phyloP scores from a whole-genome alignment of 2,329 filamentous ascomycete species.

The Didymella segeticola region DNA sequence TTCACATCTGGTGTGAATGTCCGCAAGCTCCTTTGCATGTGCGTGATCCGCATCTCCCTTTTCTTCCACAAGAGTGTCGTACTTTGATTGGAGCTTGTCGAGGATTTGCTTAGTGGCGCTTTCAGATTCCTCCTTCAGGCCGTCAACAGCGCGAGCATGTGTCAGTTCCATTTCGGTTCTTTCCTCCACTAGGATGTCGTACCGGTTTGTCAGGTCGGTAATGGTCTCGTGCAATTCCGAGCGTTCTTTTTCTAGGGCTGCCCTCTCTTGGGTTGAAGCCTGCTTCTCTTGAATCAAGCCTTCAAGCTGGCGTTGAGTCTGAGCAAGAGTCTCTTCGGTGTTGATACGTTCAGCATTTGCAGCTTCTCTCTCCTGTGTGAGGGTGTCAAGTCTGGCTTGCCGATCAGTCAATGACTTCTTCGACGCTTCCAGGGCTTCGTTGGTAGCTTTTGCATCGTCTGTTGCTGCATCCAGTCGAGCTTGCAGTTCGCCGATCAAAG shows the following conservation, averaged over 20 bases:
- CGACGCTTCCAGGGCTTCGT: slow-evolving; percentile 29
- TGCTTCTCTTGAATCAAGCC: slow-evolving; percentile 19
- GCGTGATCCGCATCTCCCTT: slow-evolving; percentile 23
- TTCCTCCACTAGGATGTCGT: slow-evolving; percentile 38
- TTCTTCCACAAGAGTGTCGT: slow-evolving; percentile 26
- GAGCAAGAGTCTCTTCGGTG: slow-evolving; percentile 23
- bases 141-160: slow-evolving; percentile 37
- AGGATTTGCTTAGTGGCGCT: slow-evolving; percentile 35
- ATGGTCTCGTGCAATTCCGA: slow-evolving; percentile 32
- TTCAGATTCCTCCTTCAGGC: slow-evolving; percentile 41
- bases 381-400: slow-evolving; percentile 31
- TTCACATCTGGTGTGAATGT: slow-evolving; percentile 27
- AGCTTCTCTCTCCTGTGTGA: slow-evolving; percentile 25
- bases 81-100: slow-evolving; percentile 37
- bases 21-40: slow-evolving; percentile 30
- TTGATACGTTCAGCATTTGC: slow-evolving; percentile 22
- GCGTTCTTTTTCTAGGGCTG: slow-evolving; percentile 26
- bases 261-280: slow-evolving; percentile 25
- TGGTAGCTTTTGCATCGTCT: slow-evolving; percentile 28
- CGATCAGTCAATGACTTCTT: slow-evolving; percentile 20
- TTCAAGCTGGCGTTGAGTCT: slow-evolving; percentile 20
- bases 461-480: slow-evolving; percentile 20
- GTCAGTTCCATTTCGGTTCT: slow-evolving; percentile 40
- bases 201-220: slow-evolving; percentile 39
- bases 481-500: slow-evolving; percentile 17